Evolutionary conservation across 2,329 filamentous ascomycete species (phyloP).

Genomic region (Trichophyton schoenleinii): DNA sequence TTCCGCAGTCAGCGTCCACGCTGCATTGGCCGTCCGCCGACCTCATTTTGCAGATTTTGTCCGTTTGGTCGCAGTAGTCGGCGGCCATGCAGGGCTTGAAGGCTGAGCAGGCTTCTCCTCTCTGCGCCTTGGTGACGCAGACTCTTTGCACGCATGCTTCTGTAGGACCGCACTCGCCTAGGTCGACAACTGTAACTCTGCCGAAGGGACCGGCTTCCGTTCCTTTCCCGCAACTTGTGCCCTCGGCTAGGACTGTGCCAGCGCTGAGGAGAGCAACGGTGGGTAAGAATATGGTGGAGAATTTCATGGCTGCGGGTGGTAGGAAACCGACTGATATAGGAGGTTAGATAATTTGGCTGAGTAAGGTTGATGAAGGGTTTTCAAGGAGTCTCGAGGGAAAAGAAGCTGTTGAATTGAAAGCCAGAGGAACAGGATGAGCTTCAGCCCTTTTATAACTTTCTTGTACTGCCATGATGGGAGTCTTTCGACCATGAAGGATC

Average conservation of each 20-base stretch:
- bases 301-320: background rate
- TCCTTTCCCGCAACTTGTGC: background rate
- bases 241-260: background rate
- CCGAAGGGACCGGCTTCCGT: no score
- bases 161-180: background rate
- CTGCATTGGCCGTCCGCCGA: background rate
- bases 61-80: background rate
- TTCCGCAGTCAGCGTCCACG: background rate
- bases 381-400: no score
- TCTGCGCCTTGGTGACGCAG: background rate
- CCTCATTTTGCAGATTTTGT: background rate
- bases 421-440: no score
- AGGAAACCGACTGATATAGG: background rate
- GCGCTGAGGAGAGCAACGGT: background rate
- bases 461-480: no score
- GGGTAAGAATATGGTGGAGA: background rate
- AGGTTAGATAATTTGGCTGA: background rate
- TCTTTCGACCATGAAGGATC: no score
- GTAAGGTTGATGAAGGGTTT: no score
- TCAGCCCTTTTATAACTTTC: no score
- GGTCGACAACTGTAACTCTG: background rate
- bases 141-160: background rate
- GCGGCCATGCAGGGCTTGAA: background rate
- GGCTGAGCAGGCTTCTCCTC: background rate
- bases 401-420: no score